phyloP scores from a whole-genome alignment of 805 yeast species.

The Aciculoconidium aculeatum region DNA sequence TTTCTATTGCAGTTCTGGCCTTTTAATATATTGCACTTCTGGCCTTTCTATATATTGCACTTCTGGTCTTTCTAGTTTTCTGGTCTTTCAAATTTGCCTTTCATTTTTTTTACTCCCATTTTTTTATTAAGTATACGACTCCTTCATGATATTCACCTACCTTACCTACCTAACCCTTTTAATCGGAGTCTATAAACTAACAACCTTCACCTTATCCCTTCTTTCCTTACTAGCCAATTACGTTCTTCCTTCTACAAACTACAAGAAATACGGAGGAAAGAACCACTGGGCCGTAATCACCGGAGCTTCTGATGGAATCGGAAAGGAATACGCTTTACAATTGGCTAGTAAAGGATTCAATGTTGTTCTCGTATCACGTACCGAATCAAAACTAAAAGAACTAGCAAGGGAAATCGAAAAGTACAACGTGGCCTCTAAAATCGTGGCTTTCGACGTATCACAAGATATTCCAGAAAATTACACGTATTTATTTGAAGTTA shows the following conservation, averaged over 20 bases:
- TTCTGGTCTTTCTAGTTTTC: no score
- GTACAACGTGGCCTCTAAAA: slow-evolving; percentile 55
- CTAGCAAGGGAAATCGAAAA: slow-evolving; percentile 61
- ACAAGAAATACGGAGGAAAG: slow-evolving; percentile 69
- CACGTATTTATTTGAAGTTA: slow-evolving; percentile 39
- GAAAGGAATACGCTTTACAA: slow-evolving; percentile 84
- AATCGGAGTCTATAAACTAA: slow-evolving; percentile 60
- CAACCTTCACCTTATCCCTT: slow-evolving; percentile 45
- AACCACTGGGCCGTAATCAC: slow-evolving; percentile 93
- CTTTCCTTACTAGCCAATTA: slow-evolving; percentile 55
- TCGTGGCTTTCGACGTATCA: slow-evolving; percentile 75
- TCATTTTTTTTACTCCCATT: no score
- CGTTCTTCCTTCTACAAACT: slow-evolving; percentile 55
- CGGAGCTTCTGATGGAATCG: slow-evolving; percentile 97
- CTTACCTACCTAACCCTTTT: slow-evolving; percentile 33
- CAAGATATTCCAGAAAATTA: slow-evolving; percentile 57
- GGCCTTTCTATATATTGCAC: no score
- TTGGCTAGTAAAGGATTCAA: slow-evolving; percentile 83
- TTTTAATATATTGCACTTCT: no score
- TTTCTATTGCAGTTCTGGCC: no score
- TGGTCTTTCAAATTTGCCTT: no score
- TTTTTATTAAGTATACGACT: no score
- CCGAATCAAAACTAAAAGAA: slow-evolving; percentile 65
- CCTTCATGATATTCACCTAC: no score
- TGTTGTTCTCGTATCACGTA: slow-evolving; percentile 78